Evolutionary conservation across 306 rosid genomes (phyloP).

Genomic region (Alnus glutinosa): DNA sequence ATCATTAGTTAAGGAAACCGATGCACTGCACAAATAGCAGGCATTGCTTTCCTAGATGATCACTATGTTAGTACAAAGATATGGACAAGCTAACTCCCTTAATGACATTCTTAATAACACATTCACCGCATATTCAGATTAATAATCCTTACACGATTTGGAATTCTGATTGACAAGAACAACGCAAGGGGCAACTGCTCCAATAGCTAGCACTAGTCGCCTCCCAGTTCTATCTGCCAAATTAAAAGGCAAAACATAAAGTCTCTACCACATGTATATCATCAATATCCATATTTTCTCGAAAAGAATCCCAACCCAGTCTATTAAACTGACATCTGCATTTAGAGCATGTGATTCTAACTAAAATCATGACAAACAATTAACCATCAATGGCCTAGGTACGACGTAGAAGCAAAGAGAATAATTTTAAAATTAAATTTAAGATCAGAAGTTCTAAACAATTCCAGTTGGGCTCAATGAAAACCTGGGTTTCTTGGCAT

Average conservation of each 20-base stretch:
- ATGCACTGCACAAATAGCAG: constrained; percentile 27
- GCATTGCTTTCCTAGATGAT: constrained; percentile 18
- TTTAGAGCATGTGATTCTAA: too few relatives aligned
- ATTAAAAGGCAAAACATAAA: constrained; percentile 7
- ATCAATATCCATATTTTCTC: too few relatives aligned
- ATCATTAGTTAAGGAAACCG: constrained; percentile 38
- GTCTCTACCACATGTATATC: too few relatives aligned
- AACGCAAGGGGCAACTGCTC: constrained; percentile 56
- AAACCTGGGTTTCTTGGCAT: too few relatives aligned
- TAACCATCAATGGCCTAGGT: too few relatives aligned
- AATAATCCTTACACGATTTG: constrained; percentile 65
- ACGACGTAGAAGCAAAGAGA: too few relatives aligned
- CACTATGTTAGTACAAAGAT: constrained; percentile 15
- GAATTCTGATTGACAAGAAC: constrained; percentile 61
- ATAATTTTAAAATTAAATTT: too few relatives aligned
- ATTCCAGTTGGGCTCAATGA: too few relatives aligned
- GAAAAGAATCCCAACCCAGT: too few relatives aligned
- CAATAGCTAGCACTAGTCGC: constrained; percentile 68
- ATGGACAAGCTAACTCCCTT: constrained; percentile 32
- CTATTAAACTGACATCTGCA: too few relatives aligned
- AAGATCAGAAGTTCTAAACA: too few relatives aligned
- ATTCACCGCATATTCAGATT: background rate
- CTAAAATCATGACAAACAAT: too few relatives aligned
- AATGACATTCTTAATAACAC: constrained; percentile 6
- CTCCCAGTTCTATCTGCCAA: constrained; percentile 80